Conservation (phyloP, 2,329 filamentous ascomycete genomes). For the Ophiocordyceps unilateralis region DNA sequence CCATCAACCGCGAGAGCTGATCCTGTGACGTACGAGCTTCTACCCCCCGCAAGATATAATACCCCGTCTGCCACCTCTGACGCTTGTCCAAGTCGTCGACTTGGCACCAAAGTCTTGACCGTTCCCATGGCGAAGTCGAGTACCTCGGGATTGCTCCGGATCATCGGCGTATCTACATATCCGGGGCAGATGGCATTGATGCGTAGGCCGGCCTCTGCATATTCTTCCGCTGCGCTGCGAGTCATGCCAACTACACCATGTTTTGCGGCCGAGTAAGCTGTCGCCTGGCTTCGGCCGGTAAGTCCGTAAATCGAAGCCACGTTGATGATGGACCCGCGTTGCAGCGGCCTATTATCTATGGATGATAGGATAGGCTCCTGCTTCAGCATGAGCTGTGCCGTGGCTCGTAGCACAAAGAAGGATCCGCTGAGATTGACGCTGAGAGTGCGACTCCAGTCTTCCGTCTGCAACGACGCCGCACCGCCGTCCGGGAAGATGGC, state of each 20-base stretch:
- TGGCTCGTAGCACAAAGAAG: slow-evolving; percentile 22
- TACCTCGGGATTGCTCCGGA: background rate
- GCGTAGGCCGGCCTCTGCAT: background rate
- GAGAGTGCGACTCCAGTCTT: slow-evolving; percentile 21
- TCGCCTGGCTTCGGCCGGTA: background rate
- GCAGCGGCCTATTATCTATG: slow-evolving; percentile 9
- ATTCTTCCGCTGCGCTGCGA: background rate
- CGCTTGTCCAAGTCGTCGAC: background rate
- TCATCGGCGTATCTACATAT: background rate
- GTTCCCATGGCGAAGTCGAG: background rate
- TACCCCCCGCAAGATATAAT: background rate
- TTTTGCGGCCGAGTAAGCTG: background rate
- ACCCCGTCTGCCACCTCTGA: background rate
- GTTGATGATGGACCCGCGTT: background rate
- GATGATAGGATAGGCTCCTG: slow-evolving; percentile 20
- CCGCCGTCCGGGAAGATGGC: slow-evolving; percentile 19
- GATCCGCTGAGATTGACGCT: slow-evolving; percentile 25
- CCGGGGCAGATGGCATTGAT: background rate
- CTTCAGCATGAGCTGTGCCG: slow-evolving; percentile 23
- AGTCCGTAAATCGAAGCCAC: background rate
- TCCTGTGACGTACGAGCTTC: background rate
- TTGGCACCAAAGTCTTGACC: background rate
- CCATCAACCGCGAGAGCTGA: background rate
- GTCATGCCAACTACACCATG: background rate
- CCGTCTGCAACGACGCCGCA: slow-evolving; percentile 15